These are phyloP conservation scores for Penicillium cinerascens DNA, from an alignment of 495 filamentous ascomycete genomes.

Conservation along the genomic window DNA sequence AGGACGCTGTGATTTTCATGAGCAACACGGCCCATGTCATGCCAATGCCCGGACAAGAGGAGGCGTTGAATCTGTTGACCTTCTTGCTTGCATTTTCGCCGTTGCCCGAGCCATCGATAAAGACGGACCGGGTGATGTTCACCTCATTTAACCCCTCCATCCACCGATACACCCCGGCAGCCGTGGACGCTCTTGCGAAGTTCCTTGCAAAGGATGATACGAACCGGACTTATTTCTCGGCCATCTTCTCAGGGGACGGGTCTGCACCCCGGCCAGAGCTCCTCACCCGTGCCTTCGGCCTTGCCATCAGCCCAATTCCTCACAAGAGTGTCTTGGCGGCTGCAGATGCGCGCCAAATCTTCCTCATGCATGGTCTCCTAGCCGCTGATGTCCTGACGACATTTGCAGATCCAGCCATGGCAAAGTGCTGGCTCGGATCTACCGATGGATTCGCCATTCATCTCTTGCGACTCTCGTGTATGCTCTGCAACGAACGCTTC, in stretches of 20 bases:
- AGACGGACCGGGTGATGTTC: conserved; percentile 65
- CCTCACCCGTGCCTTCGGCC: conserved; percentile 81
- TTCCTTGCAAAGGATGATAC: conserved; percentile 90
- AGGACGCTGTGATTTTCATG: conserved; percentile 83
- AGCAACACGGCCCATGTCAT: conserved; percentile 82
- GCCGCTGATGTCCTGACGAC: conserved; percentile 84
- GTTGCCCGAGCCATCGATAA: conserved; percentile 50
- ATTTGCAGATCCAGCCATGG: conserved; percentile 66
- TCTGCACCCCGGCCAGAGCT: conserved; percentile 66
- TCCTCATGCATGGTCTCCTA: conserved; percentile 85
- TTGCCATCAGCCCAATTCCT: conserved; percentile 82
- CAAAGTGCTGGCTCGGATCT: conserved; percentile 79
- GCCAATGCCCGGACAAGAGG: conserved; percentile 80
- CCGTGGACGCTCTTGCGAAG: conserved; percentile 87
- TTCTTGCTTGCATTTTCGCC: conserved; percentile 91
- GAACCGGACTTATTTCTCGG: conserved; percentile 76
- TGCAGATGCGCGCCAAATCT: conserved; percentile 77
- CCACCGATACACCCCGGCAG: conserved; percentile 85
- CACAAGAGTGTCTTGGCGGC: conserved; percentile 60
- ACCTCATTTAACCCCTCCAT: conserved; percentile 71
- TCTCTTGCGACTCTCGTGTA: conserved; percentile 66
- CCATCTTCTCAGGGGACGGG: conserved; percentile 73
- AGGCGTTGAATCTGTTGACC: conserved; percentile 80
- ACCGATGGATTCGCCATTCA: conserved; percentile 82
- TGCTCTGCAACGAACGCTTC: conserved; percentile 60